Evolutionary conservation across 352 stramenopile genomes (phyloP), one percentile per base, ranked within the genome.

Genomic region (Saprolegnia diclina): DNA sequence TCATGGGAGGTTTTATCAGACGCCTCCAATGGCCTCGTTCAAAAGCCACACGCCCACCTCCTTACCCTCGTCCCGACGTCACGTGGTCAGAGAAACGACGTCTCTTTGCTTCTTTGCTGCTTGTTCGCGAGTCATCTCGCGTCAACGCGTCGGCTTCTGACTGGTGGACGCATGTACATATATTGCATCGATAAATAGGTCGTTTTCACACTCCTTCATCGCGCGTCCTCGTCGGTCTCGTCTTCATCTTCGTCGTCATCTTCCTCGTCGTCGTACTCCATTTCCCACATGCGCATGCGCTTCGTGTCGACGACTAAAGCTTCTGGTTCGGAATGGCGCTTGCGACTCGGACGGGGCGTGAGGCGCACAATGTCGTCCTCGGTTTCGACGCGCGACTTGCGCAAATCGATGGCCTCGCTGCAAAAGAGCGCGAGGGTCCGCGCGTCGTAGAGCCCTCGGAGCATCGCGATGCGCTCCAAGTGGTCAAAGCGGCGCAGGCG

Each of bases 381-480:
- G 13, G 42, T n/a, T n/a, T 4, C 42, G 13, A n/a, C 42, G 13
- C 42, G 42, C 42, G 42, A 48, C 18, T 48, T 14, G 42, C 42
- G 42, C 42, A 48, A 14, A 48, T 48, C 42, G 42, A 48, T 48
- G 42, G 62, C 62, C 18, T 68, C 62, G 35, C 32, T 63, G 50
- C 62, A 68, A 40, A 68, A 68, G 21, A 19, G 18, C 4, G 62
- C 62, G 46, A 68, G 40, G 24, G 32, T 37, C 35, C 42, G 46
- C 32, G 18, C 26, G 21, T 48, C 29, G 38, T 68, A 68, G 35
- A 24, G 32, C 7, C 29, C 24, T 61, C 44, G 16, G n/a, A 68
- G 62, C 42, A 68, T 32, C 14, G 22, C 29, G 9, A 68, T 68
- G 26, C 62, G 62, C 24, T 68, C 62, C 19, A 56, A 40, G 35